Evolutionary conservation across 2,329 filamentous ascomycete genomes (phyloP).

Genomic region (Aspergillus brunneoviolaceus): DNA sequence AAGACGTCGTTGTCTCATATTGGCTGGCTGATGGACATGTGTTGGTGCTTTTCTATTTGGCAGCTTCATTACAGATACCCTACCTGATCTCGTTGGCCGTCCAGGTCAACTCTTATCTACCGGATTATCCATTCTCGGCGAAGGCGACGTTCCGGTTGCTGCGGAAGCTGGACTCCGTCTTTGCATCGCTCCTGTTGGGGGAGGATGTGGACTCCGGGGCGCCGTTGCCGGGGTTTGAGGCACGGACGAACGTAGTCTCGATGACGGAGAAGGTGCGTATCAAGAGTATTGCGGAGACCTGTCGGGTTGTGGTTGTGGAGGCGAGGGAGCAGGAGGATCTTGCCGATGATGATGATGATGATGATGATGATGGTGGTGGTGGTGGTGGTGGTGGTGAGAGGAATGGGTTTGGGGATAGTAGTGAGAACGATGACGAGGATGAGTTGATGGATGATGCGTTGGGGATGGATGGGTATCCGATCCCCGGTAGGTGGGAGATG

Average conservation of each 20-base stretch:
- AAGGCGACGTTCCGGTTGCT: conserved; percentile 69
- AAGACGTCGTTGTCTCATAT: neutral
- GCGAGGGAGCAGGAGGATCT: conserved; percentile 53
- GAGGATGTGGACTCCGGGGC: conserved; percentile 65
- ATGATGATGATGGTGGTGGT: conserved; percentile 43
- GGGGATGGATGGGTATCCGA: conserved; percentile 28
- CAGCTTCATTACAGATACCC: conserved; percentile 73
- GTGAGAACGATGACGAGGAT: conserved; percentile 39
- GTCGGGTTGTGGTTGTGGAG: conserved; percentile 68
- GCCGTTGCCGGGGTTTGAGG: conserved; percentile 68
- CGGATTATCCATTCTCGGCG: conserved; percentile 68
- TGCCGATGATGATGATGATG: conserved; percentile 42
- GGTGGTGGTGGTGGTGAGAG: conserved; percentile 38
- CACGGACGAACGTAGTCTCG: conserved; percentile 54
- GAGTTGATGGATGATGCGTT: conserved; percentile 37
- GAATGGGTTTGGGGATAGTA: conserved; percentile 35
- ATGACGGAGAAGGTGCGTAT: conserved; percentile 87
- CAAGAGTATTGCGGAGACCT: conserved; percentile 75
- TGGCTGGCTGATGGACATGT: neutral
- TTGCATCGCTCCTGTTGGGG: conserved; percentile 71
- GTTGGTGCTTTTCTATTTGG: no score
- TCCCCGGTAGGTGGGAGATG: conserved; percentile 55
- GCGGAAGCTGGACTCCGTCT: conserved; percentile 78
- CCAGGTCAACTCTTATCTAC: conserved; percentile 69
- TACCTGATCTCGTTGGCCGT: conserved; percentile 78